Conservation (phyloP, 1,284 basidiomycete species). For the Trichosporon sp. region DNA sequence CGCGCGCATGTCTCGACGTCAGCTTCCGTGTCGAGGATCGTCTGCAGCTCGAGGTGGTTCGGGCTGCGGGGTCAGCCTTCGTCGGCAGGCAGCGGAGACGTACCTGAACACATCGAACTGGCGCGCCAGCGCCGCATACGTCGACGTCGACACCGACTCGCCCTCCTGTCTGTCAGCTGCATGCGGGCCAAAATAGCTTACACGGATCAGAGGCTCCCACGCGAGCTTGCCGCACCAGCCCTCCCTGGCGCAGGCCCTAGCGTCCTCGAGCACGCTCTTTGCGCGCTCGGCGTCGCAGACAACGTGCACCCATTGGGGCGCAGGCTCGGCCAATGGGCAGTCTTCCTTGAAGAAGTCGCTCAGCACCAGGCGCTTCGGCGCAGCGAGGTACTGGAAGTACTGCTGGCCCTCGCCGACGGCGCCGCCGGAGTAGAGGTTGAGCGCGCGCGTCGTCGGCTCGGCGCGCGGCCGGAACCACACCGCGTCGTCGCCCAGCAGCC, state of each 20-base stretch:
- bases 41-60: conserved; percentile 53
- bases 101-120: conserved; percentile 36
- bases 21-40: conserved; percentile 46
- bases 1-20: conserved; percentile 14
- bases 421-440: conserved; percentile 76
- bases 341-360: conserved; percentile 56
- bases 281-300: conserved; percentile 78
- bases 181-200: background rate
- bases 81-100: conserved; percentile 9
- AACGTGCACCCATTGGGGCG: conserved; percentile 64
- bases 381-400: conserved; percentile 77
- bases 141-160: background rate
- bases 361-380: conserved; percentile 66
- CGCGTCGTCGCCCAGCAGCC: conserved; percentile 67
- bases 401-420: conserved; percentile 40
- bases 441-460: conserved; percentile 63
- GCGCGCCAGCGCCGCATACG: conserved; percentile 19
- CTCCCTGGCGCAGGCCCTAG: conserved; percentile 49
- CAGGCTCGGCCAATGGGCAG: conserved; percentile 56
- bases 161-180: conserved; percentile 1
- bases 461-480: conserved; percentile 68
- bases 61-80: conserved; percentile 34
- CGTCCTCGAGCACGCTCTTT: conserved; percentile 61
- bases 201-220: conserved; percentile 67
- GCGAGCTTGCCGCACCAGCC: conserved; percentile 65